Conservation (phyloP, 2,329 filamentous ascomycete genomes). For the Ascochyta lentis region DNA sequence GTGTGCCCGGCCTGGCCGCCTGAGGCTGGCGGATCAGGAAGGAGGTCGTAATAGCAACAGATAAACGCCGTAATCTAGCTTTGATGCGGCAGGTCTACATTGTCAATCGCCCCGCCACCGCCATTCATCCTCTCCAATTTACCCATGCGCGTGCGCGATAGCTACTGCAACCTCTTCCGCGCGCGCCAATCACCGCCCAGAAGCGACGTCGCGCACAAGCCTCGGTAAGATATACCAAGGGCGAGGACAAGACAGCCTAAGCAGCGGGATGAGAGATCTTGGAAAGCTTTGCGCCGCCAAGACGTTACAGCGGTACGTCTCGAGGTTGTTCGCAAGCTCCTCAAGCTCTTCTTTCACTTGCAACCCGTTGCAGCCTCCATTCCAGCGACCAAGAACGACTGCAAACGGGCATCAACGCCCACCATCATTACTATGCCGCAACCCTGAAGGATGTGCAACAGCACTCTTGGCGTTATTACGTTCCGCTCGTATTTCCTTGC, state of each 20-base stretch:
- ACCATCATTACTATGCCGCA: neutral
- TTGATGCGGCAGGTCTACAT: constrained; percentile 28
- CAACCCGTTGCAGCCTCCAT: neutral
- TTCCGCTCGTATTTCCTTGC: constrained; percentile 13
- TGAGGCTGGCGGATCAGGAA: constrained; percentile 22
- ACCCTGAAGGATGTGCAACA: constrained; percentile 8
- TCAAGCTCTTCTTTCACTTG: neutral
- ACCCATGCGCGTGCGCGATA: constrained; percentile 16
- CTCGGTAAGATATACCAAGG: constrained; percentile 20
- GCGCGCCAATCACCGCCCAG: constrained; percentile 20
- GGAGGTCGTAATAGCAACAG: constrained; percentile 24
- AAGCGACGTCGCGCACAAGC: constrained; percentile 22
- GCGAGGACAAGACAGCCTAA: constrained; percentile 18
- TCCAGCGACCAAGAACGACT: neutral
- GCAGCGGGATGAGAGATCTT: constrained; percentile 15
- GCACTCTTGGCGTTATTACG: constrained; percentile 16
- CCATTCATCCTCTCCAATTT: constrained; percentile 22
- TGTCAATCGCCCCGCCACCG: constrained; percentile 27
- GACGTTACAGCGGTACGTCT: neutral
- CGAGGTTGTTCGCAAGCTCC: neutral
- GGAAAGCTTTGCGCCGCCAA: constrained; percentile 15
- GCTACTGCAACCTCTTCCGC: constrained; percentile 6
- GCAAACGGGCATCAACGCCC: constrained; percentile 1
- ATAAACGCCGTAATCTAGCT: constrained; percentile 17
- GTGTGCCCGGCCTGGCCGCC: constrained; percentile 18